Conservation (phyloP, 208 protist genomes). For the Trichomonas tenax region DNA sequence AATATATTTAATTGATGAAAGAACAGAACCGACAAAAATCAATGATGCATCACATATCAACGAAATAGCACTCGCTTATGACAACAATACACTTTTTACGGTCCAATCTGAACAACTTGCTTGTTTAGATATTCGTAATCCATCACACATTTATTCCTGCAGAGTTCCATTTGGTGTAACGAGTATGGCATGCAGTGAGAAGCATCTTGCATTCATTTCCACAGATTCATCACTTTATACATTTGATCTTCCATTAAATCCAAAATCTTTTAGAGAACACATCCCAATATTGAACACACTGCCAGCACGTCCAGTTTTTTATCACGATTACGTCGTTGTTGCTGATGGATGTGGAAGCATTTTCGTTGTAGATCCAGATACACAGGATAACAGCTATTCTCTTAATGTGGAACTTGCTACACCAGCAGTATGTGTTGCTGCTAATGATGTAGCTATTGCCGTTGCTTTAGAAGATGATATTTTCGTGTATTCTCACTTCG, state of each 20-base stretch:
- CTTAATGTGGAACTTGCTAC: not conserved
- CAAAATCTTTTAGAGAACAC: not conserved
- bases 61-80: not conserved
- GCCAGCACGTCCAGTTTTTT: not conserved
- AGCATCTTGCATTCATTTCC: not conserved
- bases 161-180: not conserved
- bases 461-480: not conserved
- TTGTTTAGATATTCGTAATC: not conserved
- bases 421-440: not conserved
- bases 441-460: not conserved
- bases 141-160: not conserved
- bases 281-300: not conserved
- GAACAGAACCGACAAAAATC: not conserved
- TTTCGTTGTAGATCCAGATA: not conserved
- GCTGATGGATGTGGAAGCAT: not conserved
- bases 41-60: not conserved
- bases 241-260: not conserved
- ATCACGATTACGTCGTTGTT: not conserved
- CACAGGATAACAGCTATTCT: not conserved
- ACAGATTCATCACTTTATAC: not conserved
- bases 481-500: not conserved
- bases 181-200: not conserved
- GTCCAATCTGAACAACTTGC: not conserved
- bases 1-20: not conserved
- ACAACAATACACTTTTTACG: not conserved